phyloP scores from a whole-genome alignment of 2,329 filamentous ascomycete species.

The Pestalotiopsis fici region DNA sequence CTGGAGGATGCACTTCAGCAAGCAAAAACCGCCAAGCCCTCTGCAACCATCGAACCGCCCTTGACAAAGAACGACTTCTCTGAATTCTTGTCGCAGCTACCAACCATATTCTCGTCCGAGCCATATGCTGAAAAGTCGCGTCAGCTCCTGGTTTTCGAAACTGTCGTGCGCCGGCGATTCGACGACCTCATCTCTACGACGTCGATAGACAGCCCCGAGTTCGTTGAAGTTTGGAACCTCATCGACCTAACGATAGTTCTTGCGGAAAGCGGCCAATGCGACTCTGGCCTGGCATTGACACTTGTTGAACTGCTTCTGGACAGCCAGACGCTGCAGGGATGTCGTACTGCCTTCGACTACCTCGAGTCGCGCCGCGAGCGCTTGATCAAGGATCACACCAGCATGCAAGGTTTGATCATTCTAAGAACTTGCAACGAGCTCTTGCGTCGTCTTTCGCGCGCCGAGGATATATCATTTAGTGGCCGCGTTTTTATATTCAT shows the following conservation, averaged over 20 bases:
- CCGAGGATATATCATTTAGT: constrained; percentile 96
- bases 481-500: constrained; percentile 97
- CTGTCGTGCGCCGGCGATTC: constrained; percentile 79
- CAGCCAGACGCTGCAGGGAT: constrained; percentile 91
- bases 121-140: constrained; percentile 42
- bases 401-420: constrained; percentile 84
- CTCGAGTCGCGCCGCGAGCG: constrained; percentile 90
- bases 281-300: constrained; percentile 82
- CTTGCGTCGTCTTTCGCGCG: constrained; percentile 87
- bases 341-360: constrained; percentile 89
- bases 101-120: constrained; percentile 36
- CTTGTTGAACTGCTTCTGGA: constrained; percentile 94
- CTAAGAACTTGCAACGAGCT: constrained; percentile 95
- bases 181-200: constrained; percentile 74
- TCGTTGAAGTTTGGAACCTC: constrained; percentile 88
- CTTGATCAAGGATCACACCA: constrained; percentile 79
- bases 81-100: constrained; percentile 46
- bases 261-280: constrained; percentile 76
- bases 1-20: constrained; percentile 59
- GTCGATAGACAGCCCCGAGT: constrained; percentile 74
- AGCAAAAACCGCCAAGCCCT: constrained; percentile 60
- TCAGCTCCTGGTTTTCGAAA: constrained; percentile 76
- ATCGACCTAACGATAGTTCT: constrained; percentile 89
- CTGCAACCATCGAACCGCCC: constrained; percentile 68
- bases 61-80: constrained; percentile 70